Evolutionary conservation across 306 rosid species (phyloP).

Genomic region (Rosa multiflora): DNA sequence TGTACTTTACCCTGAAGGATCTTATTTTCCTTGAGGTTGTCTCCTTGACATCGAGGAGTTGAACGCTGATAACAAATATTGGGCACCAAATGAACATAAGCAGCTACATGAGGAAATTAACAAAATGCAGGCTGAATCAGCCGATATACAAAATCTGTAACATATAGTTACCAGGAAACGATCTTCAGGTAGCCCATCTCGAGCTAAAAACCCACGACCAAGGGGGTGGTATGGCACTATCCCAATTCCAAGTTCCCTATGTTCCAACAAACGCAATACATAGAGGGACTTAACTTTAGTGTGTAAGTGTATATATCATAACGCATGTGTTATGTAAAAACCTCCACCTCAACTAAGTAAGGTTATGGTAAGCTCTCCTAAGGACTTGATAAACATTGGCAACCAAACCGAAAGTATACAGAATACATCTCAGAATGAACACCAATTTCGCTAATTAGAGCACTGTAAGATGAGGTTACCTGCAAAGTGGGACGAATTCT

Average conservation of each 20-base stretch:
- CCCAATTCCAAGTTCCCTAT: slow-evolving; percentile 17
- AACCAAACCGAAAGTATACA: background rate
- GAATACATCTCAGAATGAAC: too few relatives aligned
- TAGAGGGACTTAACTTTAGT: too few relatives aligned
- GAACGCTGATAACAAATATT: background rate
- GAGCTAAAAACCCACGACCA: slow-evolving; percentile 32
- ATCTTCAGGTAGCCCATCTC: slow-evolving; percentile 16
- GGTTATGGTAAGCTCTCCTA: too few relatives aligned
- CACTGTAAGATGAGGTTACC: too few relatives aligned
- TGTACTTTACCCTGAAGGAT: background rate
- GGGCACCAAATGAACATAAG: background rate
- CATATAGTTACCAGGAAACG: background rate
- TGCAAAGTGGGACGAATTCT: too few relatives aligned
- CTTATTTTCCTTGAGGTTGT: background rate
- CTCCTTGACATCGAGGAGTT: background rate
- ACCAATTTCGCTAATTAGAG: background rate
- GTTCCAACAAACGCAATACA: background rate
- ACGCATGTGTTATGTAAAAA: too few relatives aligned
- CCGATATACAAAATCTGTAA: too few relatives aligned
- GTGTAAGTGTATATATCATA: too few relatives aligned
- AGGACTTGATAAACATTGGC: background rate
- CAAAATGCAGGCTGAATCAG: too few relatives aligned
- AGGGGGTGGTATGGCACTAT: slow-evolving; percentile 18
- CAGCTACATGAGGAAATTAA: too few relatives aligned
- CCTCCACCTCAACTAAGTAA: background rate